A percentile compares a stretch with the other conserved stretches of the same genome.
These are phyloP conservation scores for Rhizopogon vulgaris DNA, from an alignment of 768 basidiomycete species.

Conservation along the genomic window DNA sequence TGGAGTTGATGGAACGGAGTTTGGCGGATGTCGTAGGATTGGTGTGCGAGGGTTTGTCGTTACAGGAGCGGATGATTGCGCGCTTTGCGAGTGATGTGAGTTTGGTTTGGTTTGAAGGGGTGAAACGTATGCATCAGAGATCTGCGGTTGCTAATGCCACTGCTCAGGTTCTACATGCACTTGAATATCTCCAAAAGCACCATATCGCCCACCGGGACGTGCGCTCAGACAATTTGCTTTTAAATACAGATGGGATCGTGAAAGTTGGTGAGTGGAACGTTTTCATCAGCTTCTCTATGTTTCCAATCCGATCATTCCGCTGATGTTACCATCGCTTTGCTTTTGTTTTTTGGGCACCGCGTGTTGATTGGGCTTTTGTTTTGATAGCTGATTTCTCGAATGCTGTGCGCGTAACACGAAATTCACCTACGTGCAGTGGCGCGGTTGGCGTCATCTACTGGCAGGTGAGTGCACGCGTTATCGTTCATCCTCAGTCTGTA, in stretches of 20 bases:
- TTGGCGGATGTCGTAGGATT: slow-evolving; percentile 74
- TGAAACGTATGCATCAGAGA: too few relatives aligned
- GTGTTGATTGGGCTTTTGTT: slow-evolving; percentile 1
- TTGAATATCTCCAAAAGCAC: slow-evolving; percentile 59
- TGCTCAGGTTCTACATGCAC: slow-evolving; percentile 53
- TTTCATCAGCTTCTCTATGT: not conserved
- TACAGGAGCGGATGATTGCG: slow-evolving; percentile 67
- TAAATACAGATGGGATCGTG: slow-evolving; percentile 62
- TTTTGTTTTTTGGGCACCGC: not conserved
- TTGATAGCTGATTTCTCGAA: slow-evolving; percentile 75
- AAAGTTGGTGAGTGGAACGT: slow-evolving; percentile 56
- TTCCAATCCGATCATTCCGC: not conserved
- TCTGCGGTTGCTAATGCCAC: not conserved
- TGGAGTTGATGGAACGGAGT: slow-evolving; percentile 89
- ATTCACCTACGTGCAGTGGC: slow-evolving; percentile 47
- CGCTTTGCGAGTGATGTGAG: slow-evolving; percentile 75
- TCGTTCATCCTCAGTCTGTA: not conserved
- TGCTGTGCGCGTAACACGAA: slow-evolving; percentile 54
- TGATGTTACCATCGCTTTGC: not conserved
- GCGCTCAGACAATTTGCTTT: slow-evolving; percentile 75
- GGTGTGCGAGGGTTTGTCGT: slow-evolving; percentile 50
- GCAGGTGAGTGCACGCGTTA: slow-evolving; percentile 44
- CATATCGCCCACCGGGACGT: slow-evolving; percentile 79
- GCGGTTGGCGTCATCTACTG: slow-evolving; percentile 71
- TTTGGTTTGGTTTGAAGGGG: slow-evolving; percentile 9